Percentiles rank a stretch among this genome's conserved stretches.
These are phyloP conservation scores for Closterium sp. DNA, from an alignment of 139 green algal species.

Conservation along the genomic window DNA sequence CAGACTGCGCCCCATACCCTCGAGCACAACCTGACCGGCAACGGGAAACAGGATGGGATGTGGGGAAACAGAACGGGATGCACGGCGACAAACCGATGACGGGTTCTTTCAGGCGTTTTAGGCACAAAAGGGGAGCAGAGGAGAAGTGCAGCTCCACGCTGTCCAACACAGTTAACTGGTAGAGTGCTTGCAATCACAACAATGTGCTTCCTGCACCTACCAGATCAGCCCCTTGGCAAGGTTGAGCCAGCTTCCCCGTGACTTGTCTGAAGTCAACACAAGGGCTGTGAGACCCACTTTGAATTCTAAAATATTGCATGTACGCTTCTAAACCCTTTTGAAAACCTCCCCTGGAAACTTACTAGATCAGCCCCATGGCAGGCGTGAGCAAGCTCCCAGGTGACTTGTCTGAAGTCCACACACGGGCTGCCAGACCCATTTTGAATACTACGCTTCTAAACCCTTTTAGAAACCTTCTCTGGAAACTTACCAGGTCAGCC, in stretches of 20 bases:
- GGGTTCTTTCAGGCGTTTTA: too few species aligned
- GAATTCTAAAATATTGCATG: not conserved
- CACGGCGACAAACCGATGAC: too few species aligned
- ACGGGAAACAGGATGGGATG: too few species aligned
- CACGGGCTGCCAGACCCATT: slow-evolving; percentile 84
- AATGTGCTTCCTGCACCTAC: slow-evolving; percentile 2
- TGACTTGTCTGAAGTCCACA: slow-evolving; percentile 87
- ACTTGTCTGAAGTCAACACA: slow-evolving; percentile 92
- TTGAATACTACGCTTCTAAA: too few species aligned
- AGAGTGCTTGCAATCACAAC: too few species aligned
- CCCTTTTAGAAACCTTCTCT: too few species aligned
- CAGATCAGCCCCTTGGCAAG: slow-evolving; percentile 77
- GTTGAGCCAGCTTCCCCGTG: slow-evolving; percentile 57
- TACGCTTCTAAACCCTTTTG: too few species aligned
- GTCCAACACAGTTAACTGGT: too few species aligned
- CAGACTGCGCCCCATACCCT: slow-evolving; percentile 92
- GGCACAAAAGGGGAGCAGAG: too few species aligned
- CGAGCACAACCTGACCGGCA: slow-evolving; percentile 73
- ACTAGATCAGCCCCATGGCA: slow-evolving; percentile 78
- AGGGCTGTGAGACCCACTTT: slow-evolving; percentile 75
- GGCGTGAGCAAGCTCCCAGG: slow-evolving; percentile 60
- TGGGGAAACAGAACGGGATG: too few species aligned
- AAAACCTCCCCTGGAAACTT: not conserved
- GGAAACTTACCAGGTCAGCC: slow-evolving; percentile 75
- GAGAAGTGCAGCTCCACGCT: too few species aligned